Base-by-base conservation (phyloP, 164 flowering plant genomes). In the Kalanchoe fedtschenkoi region DNA sequence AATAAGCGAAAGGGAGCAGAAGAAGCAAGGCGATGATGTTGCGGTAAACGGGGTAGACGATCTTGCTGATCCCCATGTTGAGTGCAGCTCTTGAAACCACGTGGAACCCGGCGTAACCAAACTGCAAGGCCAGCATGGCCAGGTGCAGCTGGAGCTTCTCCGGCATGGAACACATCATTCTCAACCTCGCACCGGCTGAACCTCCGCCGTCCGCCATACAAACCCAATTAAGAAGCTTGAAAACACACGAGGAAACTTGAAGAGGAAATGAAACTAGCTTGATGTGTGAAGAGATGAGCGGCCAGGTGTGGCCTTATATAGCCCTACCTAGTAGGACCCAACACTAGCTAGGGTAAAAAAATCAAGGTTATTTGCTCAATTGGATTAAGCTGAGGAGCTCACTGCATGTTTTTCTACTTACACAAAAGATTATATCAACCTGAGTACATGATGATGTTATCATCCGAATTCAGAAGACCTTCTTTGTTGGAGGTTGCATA, bases 41-140 rank as follows among this genome's bases (percentile, higher is more conserved):
- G 61, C 99, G 70, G 54, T 95, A 95, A 58, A 95, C 95, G 6
- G 87, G 88, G 74, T 84, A 95, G 5, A 95, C 99, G 38, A 95
- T 73, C 64, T 87, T 95, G 86, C 96, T 88, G 7, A 95, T 80
- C 58, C 99, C 97, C 97, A 90, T 90, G 69, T 90, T 90, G 58
- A 93, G 99, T 53, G 99, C 99, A 61, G 85, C 85, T 58, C 99
- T 75, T 2, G 99, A 95, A 38, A 95, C 99, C 0, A 95, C 93
- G 72, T 95, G 99, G 66, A 95, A 95, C 5, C 99, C 99, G 1
- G 97, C 99, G 61, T 93, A 93, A 5, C 99, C 99, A 72, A 93
- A 93, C 85, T 93, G 99, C 87, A 93, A 74, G 82, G 97, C 92
- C 80, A 93, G 62, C 99, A 93, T 93, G 80, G 97, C 99, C 80